Evolutionary conservation across 768 basidiomycete genomes (phyloP).

Genomic region (Stropharia rugosoannulata): DNA sequence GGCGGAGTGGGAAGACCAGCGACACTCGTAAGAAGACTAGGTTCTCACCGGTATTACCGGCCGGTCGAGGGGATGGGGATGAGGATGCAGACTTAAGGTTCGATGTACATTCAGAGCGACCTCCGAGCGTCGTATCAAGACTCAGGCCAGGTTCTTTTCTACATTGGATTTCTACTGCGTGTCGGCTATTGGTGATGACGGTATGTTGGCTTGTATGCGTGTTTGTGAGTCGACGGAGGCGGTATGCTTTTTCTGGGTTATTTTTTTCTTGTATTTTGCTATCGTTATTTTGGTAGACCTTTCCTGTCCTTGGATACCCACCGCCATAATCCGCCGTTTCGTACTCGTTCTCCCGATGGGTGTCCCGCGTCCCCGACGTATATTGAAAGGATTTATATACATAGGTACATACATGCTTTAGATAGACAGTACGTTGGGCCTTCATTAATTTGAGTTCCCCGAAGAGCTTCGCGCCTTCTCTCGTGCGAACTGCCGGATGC

Average conservation of each 20-base stretch:
- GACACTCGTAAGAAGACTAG: neutral
- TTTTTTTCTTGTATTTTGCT: neutral
- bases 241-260: neutral
- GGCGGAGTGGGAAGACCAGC: neutral
- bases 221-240: neutral
- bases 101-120: neutral
- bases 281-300: neutral
- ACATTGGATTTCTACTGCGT: neutral
- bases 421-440: neutral
- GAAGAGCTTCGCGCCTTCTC: neutral
- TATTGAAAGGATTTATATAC: neutral
- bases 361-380: neutral
- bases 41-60: neutral
- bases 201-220: neutral
- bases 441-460: neutral
- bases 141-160: neutral
- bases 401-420: neutral
- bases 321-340: neutral
- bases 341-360: neutral
- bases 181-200: neutral
- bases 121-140: too few species aligned
- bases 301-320: neutral
- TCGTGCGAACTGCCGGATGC: neutral
- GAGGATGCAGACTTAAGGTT: constrained; percentile 7
- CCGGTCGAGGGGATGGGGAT: constrained; percentile 6